Conservation (phyloP, 2,329 filamentous ascomycete species). For the Thermothelomyces thermophilus region DNA sequence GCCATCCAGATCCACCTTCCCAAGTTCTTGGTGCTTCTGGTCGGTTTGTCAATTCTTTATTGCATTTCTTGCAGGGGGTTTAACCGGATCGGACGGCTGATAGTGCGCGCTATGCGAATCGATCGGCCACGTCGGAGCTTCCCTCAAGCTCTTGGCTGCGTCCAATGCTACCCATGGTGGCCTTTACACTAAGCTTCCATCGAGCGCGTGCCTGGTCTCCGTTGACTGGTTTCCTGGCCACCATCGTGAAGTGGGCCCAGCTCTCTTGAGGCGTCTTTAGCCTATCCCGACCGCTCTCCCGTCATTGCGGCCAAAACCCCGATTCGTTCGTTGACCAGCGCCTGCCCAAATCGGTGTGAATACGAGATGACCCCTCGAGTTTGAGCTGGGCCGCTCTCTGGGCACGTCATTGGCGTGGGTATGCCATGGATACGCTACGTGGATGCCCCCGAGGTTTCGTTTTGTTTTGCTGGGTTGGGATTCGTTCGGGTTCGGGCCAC, state of each 20-base stretch:
- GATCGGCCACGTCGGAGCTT: background rate
- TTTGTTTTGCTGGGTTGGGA: background rate
- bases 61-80: background rate
- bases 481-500: background rate
- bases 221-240: background rate
- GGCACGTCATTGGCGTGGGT: too few species aligned
- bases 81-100: conserved; percentile 2
- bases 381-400: too few species aligned
- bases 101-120: background rate
- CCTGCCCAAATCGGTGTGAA: too few species aligned
- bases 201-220: background rate
- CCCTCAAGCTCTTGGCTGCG: background rate
- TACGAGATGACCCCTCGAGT: too few species aligned
- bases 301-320: background rate
- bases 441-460: too few species aligned
- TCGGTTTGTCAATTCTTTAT: background rate
- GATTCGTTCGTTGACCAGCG: too few species aligned
- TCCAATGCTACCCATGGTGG: background rate
- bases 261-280: conserved; percentile 3
- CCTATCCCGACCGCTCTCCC: background rate
- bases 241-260: conserved; percentile 1
- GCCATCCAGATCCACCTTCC: background rate
- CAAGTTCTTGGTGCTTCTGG: background rate
- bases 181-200: conserved; percentile 2
- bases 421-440: too few species aligned